These are phyloP conservation scores for Pichia sp. DNA, from an alignment of 1,139 yeast genomes.

Conservation along the genomic window DNA sequence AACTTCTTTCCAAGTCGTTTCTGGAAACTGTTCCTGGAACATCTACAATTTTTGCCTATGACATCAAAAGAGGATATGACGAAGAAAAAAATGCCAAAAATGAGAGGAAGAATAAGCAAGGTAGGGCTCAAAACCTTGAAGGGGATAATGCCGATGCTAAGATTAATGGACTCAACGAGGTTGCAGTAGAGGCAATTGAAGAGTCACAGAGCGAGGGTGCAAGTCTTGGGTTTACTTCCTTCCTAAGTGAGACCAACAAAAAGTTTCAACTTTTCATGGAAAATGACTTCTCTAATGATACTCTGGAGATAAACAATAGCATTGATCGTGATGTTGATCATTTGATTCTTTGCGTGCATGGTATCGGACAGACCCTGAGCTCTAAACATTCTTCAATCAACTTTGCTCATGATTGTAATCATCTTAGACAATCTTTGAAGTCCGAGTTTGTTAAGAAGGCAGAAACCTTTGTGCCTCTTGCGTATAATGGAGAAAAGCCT, in stretches of 20 bases:
- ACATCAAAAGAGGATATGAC: slow-evolving; percentile 27
- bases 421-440: slow-evolving; percentile 58
- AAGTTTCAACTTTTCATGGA: slow-evolving; percentile 40
- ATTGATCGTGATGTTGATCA: slow-evolving; percentile 63
- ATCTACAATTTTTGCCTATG: slow-evolving; percentile 23
- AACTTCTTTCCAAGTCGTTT: slow-evolving; percentile 19
- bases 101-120: slow-evolving; percentile 7
- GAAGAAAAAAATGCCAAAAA: slow-evolving; percentile 3
- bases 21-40: slow-evolving; percentile 19
- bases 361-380: slow-evolving; percentile 88
- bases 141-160: background rate
- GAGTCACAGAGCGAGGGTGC: background rate
- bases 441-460: slow-evolving; percentile 45
- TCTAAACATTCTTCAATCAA: slow-evolving; percentile 73
- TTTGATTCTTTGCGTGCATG: slow-evolving; percentile 79
- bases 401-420: slow-evolving; percentile 79
- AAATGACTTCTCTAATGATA: slow-evolving; percentile 42
- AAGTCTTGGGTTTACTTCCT: slow-evolving; percentile 3
- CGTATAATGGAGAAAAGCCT: slow-evolving; percentile 25
- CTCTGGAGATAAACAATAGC: slow-evolving; percentile 23
- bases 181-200: background rate
- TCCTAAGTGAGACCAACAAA: slow-evolving; percentile 16
- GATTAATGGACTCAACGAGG: background rate
- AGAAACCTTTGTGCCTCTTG: slow-evolving; percentile 29
- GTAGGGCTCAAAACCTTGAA: background rate